Percentiles rank a stretch among this genome's conserved stretches.
These are phyloP conservation scores for Bondarzewia mesenterica DNA, from an alignment of 1,284 basidiomycete species.

Conservation along the genomic window DNA sequence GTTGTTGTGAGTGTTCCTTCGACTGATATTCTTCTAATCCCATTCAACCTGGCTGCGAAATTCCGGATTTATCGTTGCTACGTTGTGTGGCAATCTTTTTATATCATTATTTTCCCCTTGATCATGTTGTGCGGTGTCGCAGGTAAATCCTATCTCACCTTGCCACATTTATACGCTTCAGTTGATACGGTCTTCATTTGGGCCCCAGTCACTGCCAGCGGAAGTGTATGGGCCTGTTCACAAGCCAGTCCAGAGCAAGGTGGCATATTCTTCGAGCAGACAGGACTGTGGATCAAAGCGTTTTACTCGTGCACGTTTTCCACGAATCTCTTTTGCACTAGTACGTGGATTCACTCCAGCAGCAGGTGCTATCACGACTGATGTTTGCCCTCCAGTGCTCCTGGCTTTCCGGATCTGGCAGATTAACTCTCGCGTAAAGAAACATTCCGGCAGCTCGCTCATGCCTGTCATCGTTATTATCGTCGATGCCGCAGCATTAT, in stretches of 20 bases:
- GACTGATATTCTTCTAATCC: not conserved
- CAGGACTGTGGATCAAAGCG: conserved; percentile 22
- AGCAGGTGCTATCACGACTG: not conserved
- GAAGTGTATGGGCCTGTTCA: conserved; percentile 11
- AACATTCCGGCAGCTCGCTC: conserved; percentile 12
- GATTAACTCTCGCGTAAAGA: conserved; percentile 14
- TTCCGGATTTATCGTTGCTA: conserved; percentile 18
- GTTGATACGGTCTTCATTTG: not conserved
- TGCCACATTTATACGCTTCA: not conserved
- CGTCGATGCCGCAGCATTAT: conserved; percentile 25
- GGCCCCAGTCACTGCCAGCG: conserved; percentile 9
- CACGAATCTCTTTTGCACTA: conserved; percentile 23
- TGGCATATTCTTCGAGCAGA: conserved; percentile 16
- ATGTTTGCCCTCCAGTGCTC: conserved; percentile 11
- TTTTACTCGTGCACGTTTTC: conserved; percentile 22
- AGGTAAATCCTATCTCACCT: conserved; percentile 5
- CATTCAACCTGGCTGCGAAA: too few relatives aligned
- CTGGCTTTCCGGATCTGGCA: conserved; percentile 21
- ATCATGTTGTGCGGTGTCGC: conserved; percentile 18
- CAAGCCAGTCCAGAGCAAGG: not conserved
- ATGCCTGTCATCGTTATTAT: conserved; percentile 22
- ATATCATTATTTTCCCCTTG: conserved; percentile 12
- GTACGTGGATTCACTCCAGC: conserved; percentile 12
- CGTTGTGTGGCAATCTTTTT: conserved; percentile 1
- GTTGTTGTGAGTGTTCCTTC: conserved; percentile 20